These are phyloP conservation scores for Capsicum pubescens DNA, from an alignment of 257 asterid genomes.

Conservation along the genomic window DNA sequence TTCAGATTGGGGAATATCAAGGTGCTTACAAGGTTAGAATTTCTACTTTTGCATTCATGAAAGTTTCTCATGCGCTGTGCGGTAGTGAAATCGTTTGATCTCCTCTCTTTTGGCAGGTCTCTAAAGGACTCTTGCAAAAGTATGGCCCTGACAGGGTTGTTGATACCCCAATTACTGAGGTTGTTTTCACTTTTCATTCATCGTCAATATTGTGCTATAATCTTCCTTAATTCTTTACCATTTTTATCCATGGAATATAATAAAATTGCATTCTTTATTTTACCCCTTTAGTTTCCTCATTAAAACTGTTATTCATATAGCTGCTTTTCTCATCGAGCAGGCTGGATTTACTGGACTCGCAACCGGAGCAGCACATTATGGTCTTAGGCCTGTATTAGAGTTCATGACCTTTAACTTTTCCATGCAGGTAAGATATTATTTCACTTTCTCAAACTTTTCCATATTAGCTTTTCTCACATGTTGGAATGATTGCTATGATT, in stretches of 20 bases:
- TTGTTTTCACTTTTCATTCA: slow-evolving; percentile 33
- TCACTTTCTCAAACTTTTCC: too few relatives aligned
- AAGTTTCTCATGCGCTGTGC: not conserved
- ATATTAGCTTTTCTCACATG: too few relatives aligned
- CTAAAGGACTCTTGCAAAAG: slow-evolving; percentile 89
- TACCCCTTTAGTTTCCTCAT: not conserved
- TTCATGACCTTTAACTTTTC: slow-evolving; percentile 96
- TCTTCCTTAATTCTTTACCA: too few relatives aligned
- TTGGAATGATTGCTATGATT: too few relatives aligned
- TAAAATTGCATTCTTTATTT: too few relatives aligned
- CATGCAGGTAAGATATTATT: slow-evolving; percentile 73
- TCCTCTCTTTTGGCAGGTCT: slow-evolving; percentile 49
- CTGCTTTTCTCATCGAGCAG: slow-evolving; percentile 40
- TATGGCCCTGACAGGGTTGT: slow-evolving; percentile 89
- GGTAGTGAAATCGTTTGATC: not conserved
- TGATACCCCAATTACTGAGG: slow-evolving; percentile 98
- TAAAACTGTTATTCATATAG: not conserved
- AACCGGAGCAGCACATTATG: slow-evolving; percentile 94
- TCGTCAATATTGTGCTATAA: not conserved
- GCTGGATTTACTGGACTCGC: slow-evolving; percentile 82
- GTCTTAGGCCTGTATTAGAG: slow-evolving; percentile 83
- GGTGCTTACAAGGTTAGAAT: slow-evolving; percentile 65
- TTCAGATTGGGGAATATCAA: slow-evolving; percentile 65
- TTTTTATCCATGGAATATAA: too few relatives aligned
- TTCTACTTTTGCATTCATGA: not conserved